Base-by-base conservation (phyloP, 2,329 filamentous ascomycete genomes). In the Kalmusia sp. region DNA sequence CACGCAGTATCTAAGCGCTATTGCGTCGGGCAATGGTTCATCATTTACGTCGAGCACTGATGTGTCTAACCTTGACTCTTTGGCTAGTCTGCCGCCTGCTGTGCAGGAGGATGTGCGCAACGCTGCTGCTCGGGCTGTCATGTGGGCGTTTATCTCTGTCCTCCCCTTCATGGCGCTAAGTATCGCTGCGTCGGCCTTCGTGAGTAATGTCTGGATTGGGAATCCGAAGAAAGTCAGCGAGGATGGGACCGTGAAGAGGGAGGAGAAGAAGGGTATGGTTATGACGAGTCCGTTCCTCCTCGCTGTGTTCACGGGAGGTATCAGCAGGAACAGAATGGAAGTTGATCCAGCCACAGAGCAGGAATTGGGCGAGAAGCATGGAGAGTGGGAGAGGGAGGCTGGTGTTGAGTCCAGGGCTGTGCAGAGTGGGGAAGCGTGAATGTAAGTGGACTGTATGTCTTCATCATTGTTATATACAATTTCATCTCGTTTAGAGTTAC, bases 121-220 rank as follows among this genome's bases (percentile, higher is more conserved):
- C 7, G 73, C 73, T 5, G 82, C 79, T 2, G 80, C 79, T 58
- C 79, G 78, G 53, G 87, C 85, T 0, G 83, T 89, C n/a, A 83
- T 86, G 57, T 87, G 86, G 82, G 84, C 86, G 0, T 87, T 87
- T 61, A 79, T 88, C 33, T 76, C 85, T 0, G 80, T 90, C 31
- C 71, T 84, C 11, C 86, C 86, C 0, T 81, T 89, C 52, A 79
- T 88, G 72, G 80, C 71, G 30, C 51, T 82, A 4, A 77, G 77
- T 15, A 68, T 82, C 2, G 37, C 82, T 3, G 74, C 78, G 3
- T 74, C 76, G n/a, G 49, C 70, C 1, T 72, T 77, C 14, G 58
- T 84, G 55, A 82, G 82, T 0, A 83, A 84, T 71, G 81, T 83
- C 3, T 80, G 79, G 77, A 81, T 83, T 49, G 77, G 73, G 14